These are phyloP conservation scores for Leishmania tarentolae DNA, from an alignment of 208 protist species.

Conservation along the genomic window DNA sequence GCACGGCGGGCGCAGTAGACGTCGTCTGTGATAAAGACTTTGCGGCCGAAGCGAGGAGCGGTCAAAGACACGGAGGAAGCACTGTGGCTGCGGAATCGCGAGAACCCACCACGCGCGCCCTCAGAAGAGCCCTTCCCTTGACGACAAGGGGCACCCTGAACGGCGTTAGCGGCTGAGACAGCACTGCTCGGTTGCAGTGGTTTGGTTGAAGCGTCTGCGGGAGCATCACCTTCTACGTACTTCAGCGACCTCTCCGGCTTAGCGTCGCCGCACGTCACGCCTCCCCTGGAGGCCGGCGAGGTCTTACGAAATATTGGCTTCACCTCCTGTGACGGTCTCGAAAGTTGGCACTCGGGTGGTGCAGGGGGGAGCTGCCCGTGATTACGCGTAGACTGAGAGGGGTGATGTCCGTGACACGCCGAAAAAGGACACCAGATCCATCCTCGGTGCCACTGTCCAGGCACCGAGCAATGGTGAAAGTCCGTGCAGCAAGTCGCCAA, in stretches of 20 bases:
- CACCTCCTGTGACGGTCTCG: not conserved
- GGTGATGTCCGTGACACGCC: not conserved
- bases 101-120: not conserved
- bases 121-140: not conserved
- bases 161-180: not conserved
- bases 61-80: conserved; percentile 8
- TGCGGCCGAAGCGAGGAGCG: conserved; percentile 52
- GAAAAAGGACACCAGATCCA: conserved; percentile 15
- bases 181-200: not conserved
- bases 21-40: conserved; percentile 86
- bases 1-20: conserved; percentile 57
- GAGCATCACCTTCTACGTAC: conserved; percentile 13
- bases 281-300: conserved; percentile 1
- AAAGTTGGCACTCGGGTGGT: not conserved
- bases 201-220: not conserved
- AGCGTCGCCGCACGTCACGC: conserved; percentile 13
- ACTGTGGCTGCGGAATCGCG: conserved; percentile 17
- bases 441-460: conserved; percentile 13
- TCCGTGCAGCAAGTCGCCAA: conserved; percentile 1
- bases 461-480: not conserved
- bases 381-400: not conserved
- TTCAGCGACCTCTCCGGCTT: conserved; percentile 29
- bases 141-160: not conserved
- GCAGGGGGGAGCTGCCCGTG: not conserved
- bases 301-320: not conserved